These are phyloP conservation scores for Plectranthus barbatus DNA, from an alignment of 257 asterid species.

Conservation along the genomic window DNA sequence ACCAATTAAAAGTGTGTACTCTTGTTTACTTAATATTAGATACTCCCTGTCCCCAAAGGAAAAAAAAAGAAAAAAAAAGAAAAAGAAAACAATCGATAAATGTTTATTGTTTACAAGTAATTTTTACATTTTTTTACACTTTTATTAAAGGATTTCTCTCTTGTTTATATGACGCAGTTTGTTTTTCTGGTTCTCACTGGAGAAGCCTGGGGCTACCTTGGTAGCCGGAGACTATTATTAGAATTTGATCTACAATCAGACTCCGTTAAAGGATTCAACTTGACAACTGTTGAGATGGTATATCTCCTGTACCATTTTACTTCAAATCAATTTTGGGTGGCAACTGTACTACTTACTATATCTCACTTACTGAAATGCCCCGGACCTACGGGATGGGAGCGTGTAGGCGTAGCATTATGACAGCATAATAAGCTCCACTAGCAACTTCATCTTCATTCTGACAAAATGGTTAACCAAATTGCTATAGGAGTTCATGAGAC, in stretches of 20 bases:
- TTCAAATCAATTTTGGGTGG: neutral
- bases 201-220: slow-evolving; percentile 97
- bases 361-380: neutral
- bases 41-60: neutral
- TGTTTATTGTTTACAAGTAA: slow-evolving; percentile 2
- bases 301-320: slow-evolving; percentile 12
- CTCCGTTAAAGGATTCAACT: slow-evolving; percentile 63
- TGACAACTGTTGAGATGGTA: slow-evolving; percentile 74
- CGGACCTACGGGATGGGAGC: too few relatives aligned
- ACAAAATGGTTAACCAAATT: too few relatives aligned
- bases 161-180: slow-evolving; percentile 50
- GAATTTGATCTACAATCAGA: slow-evolving; percentile 75
- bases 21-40: neutral
- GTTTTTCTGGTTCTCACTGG: slow-evolving; percentile 92
- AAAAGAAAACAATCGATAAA: neutral
- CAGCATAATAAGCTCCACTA: too few relatives aligned
- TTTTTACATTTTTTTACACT: neutral
- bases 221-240: slow-evolving; percentile 82
- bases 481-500: too few relatives aligned
- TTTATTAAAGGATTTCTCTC: slow-evolving; percentile 4
- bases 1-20: neutral
- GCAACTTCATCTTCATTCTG: too few relatives aligned
- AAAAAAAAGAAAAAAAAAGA: neutral
- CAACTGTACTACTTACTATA: neutral
- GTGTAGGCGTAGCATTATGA: too few relatives aligned